Evolutionary conservation across 345 rosid species (phyloP).

Genomic region (Lepidium africanum): DNA sequence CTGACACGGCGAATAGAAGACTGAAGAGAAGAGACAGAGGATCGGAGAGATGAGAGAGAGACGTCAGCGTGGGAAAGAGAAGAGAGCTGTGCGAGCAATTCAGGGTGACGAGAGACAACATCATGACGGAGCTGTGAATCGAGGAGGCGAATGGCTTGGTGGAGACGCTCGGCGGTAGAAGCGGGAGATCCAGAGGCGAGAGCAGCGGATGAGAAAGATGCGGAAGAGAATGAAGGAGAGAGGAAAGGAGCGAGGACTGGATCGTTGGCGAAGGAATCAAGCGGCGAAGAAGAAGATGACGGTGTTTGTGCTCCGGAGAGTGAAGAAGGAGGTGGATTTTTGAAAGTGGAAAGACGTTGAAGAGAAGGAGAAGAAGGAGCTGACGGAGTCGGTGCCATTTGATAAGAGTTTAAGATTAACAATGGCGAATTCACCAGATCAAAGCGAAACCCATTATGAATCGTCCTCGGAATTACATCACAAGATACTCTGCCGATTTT

Average conservation of each 20-base stretch:
- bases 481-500: neutral
- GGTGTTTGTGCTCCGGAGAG: constrained; percentile 20
- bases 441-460: neutral
- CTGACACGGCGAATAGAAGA: constrained; percentile 74
- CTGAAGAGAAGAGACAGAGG: constrained; percentile 80
- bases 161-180: constrained; percentile 95
- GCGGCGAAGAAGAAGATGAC: constrained; percentile 38
- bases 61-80: constrained; percentile 78
- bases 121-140: constrained; percentile 88
- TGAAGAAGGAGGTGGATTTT: constrained; percentile 35
- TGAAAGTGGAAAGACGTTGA: constrained; percentile 74
- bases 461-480: neutral
- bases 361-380: constrained; percentile 45
- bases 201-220: constrained; percentile 88
- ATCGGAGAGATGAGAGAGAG: constrained; percentile 79
- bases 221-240: constrained; percentile 79
- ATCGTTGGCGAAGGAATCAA: constrained; percentile 68
- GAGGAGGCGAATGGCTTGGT: constrained; percentile 86
- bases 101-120: constrained; percentile 80
- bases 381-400: constrained; percentile 46
- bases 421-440: neutral
- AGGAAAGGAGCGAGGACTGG: constrained; percentile 79
- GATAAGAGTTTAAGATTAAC: neutral
- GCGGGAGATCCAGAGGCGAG: constrained; percentile 99
- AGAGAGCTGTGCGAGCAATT: constrained; percentile 80